Percentiles rank a stretch among this genome's conserved stretches.
phyloP scores from a whole-genome alignment of 2,329 filamentous ascomycete species.

The Ophiocordyceps camponoti-rufipedis region DNA sequence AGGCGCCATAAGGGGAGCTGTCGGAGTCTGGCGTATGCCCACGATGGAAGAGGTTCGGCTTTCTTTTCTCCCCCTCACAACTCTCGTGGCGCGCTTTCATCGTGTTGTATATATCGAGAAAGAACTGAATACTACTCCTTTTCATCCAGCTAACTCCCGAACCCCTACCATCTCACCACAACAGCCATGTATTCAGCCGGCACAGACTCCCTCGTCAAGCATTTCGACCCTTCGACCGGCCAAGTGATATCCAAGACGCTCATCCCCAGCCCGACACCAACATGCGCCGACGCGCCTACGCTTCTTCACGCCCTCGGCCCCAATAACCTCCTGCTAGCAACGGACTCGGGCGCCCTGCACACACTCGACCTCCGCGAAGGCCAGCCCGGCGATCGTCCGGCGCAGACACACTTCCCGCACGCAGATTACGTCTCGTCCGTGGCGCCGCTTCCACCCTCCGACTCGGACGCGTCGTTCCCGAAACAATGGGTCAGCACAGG shows the following conservation, averaged over 20 bases:
- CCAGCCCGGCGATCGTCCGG: constrained; percentile 41
- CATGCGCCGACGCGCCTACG: constrained; percentile 51
- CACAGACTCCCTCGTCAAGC: constrained; percentile 38
- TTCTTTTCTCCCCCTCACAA: neutral
- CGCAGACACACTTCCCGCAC: constrained; percentile 72
- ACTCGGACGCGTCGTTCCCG: constrained; percentile 61
- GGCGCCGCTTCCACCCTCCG: constrained; percentile 61
- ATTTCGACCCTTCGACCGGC: constrained; percentile 39
- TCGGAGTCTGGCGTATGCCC: constrained; percentile 57
- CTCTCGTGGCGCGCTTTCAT: neutral
- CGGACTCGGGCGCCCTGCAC: constrained; percentile 78
- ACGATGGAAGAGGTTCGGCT: constrained; percentile 52
- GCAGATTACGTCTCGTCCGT: constrained; percentile 85
- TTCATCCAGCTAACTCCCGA: too few species aligned
- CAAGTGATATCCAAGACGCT: constrained; percentile 66
- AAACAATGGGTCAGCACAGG: constrained; percentile 95
- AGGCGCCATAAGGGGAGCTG: constrained; percentile 89
- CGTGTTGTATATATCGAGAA: too few species aligned
- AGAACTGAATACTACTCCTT: too few species aligned
- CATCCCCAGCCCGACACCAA: constrained; percentile 40
- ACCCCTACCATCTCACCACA: neutral
- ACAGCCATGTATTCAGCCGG: constrained; percentile 45
- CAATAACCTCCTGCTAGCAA: constrained; percentile 73
- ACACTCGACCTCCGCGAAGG: constrained; percentile 63
- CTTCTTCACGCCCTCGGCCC: constrained; percentile 71